Percentiles rank a stretch among this genome's conserved stretches.
These are phyloP conservation scores for Straminergon stramineum DNA, from an alignment of 225 moss, liverwort and hornwort species.

Conservation along the genomic window DNA sequence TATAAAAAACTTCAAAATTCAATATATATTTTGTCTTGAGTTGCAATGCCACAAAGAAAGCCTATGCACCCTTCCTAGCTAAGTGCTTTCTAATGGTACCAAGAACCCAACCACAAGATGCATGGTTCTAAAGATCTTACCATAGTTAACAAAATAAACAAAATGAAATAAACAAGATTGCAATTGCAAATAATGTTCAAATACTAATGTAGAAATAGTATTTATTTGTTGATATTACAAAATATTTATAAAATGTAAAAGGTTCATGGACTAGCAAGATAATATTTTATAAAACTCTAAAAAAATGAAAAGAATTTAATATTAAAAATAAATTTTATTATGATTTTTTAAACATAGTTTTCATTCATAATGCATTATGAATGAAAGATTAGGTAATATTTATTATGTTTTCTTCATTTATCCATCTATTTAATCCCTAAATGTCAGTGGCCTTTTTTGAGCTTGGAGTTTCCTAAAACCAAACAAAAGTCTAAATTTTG, in stretches of 20 bases:
- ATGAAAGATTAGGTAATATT: background rate
- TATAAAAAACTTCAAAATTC: background rate
- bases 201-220: too few species aligned
- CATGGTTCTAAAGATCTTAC: accelerated
- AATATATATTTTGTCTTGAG: background rate
- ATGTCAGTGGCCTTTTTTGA: too few species aligned
- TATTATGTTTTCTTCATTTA: background rate
- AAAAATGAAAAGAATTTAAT: accelerated
- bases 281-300: background rate
- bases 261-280: too few species aligned
- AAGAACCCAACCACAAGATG: accelerated
- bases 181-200: background rate
- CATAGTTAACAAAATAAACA: background rate
- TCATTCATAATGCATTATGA: background rate
- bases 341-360: background rate
- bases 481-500: background rate
- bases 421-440: background rate
- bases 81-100: accelerated
- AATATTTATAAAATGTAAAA: background rate
- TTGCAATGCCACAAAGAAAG: background rate
- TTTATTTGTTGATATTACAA: background rate
- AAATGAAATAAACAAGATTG: background rate
- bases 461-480: background rate
- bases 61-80: background rate
- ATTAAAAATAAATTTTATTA: background rate